These are phyloP conservation scores for Epithele typhae DNA, from an alignment of 768 basidiomycete genomes.

Conservation along the genomic window DNA sequence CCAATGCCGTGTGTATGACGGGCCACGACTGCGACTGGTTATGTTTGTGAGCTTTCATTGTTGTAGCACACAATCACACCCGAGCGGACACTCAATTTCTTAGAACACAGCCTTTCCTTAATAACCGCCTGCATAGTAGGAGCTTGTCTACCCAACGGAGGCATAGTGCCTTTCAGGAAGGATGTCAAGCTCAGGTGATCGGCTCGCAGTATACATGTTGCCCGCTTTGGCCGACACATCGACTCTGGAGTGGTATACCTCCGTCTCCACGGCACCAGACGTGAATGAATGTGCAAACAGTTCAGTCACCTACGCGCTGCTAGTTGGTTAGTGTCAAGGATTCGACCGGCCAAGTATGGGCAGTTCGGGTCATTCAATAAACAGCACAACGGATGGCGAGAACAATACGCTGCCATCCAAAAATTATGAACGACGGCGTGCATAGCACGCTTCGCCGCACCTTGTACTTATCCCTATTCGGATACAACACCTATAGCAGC, in stretches of 20 bases:
- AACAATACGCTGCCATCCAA: too few relatives aligned
- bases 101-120: constrained; percentile 39
- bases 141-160: constrained; percentile 32
- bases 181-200: too few relatives aligned
- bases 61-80: too few relatives aligned
- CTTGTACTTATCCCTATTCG: too few relatives aligned
- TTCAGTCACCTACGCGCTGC: constrained; percentile 50
- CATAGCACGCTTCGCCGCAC: too few relatives aligned
- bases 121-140: constrained; percentile 39
- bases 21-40: neutral
- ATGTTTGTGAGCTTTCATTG: neutral
- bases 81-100: constrained; percentile 40
- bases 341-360: too few relatives aligned
- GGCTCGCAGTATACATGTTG: constrained; percentile 32
- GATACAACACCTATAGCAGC: too few relatives aligned
- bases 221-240: constrained; percentile 22
- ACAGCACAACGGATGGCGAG: too few relatives aligned
- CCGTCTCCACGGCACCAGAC: constrained; percentile 26
- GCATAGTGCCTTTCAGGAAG: constrained; percentile 20
- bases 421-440: too few relatives aligned
- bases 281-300: constrained; percentile 47
- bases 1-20: neutral
- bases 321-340: too few relatives aligned
- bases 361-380: too few relatives aligned
- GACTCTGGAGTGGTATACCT: constrained; percentile 33